These are phyloP conservation scores for Apiospora marii DNA, from an alignment of 2,329 filamentous ascomycete genomes.

Conservation along the genomic window DNA sequence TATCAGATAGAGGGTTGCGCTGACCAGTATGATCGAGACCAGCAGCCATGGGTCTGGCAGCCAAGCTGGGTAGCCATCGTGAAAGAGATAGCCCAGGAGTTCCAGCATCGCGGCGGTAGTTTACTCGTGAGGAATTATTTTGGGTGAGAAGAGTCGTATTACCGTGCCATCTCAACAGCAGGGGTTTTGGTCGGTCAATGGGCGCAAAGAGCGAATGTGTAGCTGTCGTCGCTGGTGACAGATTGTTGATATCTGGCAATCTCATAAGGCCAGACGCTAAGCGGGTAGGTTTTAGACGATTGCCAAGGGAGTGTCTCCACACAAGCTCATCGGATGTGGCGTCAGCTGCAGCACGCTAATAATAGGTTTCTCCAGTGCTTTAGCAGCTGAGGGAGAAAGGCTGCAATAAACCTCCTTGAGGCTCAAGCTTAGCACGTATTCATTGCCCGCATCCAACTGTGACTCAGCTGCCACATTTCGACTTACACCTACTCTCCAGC, in stretches of 20 bases:
- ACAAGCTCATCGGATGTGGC: slow-evolving; percentile 21
- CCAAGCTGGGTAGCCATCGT: slow-evolving; percentile 59
- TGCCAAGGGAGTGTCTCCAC: not conserved
- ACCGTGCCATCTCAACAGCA: slow-evolving; percentile 31
- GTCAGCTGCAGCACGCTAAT: slow-evolving; percentile 11
- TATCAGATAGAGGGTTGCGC: slow-evolving; percentile 52
- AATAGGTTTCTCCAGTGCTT: slow-evolving; percentile 7
- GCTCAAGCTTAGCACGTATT: not conserved
- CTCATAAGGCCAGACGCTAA: slow-evolving; percentile 16
- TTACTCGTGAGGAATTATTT: not conserved
- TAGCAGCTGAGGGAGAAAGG: not conserved
- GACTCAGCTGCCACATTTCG: not conserved
- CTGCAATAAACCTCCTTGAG: not conserved
- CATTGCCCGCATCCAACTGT: not conserved
- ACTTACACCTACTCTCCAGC: not conserved
- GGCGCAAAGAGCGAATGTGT: not conserved
- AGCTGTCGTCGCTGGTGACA: not conserved
- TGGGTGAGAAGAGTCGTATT: not conserved
- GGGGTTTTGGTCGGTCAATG: not conserved
- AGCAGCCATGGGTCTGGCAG: slow-evolving; percentile 54
- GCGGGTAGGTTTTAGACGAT: not conserved
- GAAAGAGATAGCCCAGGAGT: slow-evolving; percentile 55
- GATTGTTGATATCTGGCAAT: slow-evolving; percentile 17
- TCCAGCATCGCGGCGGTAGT: slow-evolving; percentile 57
- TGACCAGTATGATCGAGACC: slow-evolving; percentile 46